These are phyloP conservation scores for Candida ovalis DNA, from an alignment of 805 yeast species.

Conservation along the genomic window DNA sequence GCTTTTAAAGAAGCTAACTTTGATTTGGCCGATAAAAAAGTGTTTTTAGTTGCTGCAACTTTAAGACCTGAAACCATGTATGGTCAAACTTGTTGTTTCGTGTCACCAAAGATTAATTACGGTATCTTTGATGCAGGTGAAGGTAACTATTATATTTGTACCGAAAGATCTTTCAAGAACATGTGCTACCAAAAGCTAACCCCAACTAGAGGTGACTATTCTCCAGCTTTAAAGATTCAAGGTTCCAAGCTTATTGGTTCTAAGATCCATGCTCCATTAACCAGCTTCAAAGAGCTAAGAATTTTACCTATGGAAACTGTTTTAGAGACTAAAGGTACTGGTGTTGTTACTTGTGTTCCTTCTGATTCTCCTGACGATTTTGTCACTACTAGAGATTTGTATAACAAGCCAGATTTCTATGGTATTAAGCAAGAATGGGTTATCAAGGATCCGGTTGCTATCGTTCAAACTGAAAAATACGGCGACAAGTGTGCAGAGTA, in stretches of 20 bases:
- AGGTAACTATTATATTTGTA: conserved; percentile 73
- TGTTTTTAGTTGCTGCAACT: conserved; percentile 91
- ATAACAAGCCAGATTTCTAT: conserved; percentile 87
- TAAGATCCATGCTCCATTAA: conserved; percentile 78
- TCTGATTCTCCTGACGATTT: conserved; percentile 98
- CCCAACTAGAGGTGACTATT: conserved; percentile 78
- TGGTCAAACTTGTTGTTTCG: conserved; percentile 98
- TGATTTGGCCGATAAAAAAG: conserved; percentile 51
- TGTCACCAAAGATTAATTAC: conserved; percentile 88
- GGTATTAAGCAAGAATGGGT: conserved; percentile 87
- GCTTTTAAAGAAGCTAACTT: conserved; percentile 47
- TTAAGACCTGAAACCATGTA: conserved; percentile 99
- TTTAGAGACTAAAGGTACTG: conserved; percentile 93
- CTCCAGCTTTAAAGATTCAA: conserved; percentile 51
- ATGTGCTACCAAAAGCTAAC: conserved; percentile 94
- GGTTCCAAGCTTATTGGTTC: conserved; percentile 85
- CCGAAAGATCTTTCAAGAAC: conserved; percentile 94
- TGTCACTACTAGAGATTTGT: conserved; percentile 79
- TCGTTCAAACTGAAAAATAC: conserved; percentile 76
- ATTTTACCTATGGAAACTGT: conserved; percentile 98
- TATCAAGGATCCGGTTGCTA: conserved; percentile 62
- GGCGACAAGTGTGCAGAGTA: conserved; percentile 87
- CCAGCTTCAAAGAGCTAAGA: conserved; percentile 64
- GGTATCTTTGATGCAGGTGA: conserved; percentile 87
- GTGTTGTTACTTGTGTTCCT: conserved; percentile 98